Percentiles rank a stretch among this genome's conserved stretches.
phyloP scores from a whole-genome alignment of 306 rosid genomes.

The Lupinus albus region DNA sequence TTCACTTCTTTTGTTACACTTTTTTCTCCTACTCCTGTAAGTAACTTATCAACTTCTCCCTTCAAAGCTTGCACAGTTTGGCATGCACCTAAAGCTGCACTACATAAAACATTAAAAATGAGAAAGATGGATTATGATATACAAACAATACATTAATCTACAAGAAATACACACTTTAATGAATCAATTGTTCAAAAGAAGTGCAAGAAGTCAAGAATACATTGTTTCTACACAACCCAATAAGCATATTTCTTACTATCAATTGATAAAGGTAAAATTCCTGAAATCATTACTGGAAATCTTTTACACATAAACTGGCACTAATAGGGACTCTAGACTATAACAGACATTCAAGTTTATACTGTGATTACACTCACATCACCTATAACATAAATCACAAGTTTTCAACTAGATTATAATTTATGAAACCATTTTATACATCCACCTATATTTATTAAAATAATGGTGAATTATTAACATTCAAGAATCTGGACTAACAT shows the following conservation, averaged over 20 bases:
- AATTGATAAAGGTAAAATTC: slow-evolving; percentile 23
- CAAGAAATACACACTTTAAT: slow-evolving; percentile 2
- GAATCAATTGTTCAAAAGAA: background rate
- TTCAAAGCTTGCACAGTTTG: slow-evolving; percentile 69
- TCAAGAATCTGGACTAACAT: background rate
- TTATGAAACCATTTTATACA: slow-evolving; percentile 31
- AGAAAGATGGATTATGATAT: slow-evolving; percentile 34
- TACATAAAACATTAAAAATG: slow-evolving; percentile 35
- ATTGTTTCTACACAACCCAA: slow-evolving; percentile 15
- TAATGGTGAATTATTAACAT: background rate
- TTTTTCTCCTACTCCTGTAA: slow-evolving; percentile 72
- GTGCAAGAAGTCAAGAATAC: slow-evolving; percentile 8
- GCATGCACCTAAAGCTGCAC: slow-evolving; percentile 55
- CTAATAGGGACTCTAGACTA: slow-evolving; percentile 1
- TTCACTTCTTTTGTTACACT: slow-evolving; percentile 76
- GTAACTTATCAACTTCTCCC: slow-evolving; percentile 64
- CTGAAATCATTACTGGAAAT: slow-evolving; percentile 6
- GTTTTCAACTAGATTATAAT: slow-evolving; percentile 24
- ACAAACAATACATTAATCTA: slow-evolving; percentile 3
- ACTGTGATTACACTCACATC: too few relatives aligned
- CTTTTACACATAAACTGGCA: background rate
- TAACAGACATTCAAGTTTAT: background rate
- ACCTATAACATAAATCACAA: background rate
- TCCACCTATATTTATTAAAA: slow-evolving; percentile 20
- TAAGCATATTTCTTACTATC: slow-evolving; percentile 22